Percentiles rank a stretch among this genome's conserved stretches.
Evolutionary conservation across 345 rosid species (phyloP).

Genomic region (Syzygium aromaticum): DNA sequence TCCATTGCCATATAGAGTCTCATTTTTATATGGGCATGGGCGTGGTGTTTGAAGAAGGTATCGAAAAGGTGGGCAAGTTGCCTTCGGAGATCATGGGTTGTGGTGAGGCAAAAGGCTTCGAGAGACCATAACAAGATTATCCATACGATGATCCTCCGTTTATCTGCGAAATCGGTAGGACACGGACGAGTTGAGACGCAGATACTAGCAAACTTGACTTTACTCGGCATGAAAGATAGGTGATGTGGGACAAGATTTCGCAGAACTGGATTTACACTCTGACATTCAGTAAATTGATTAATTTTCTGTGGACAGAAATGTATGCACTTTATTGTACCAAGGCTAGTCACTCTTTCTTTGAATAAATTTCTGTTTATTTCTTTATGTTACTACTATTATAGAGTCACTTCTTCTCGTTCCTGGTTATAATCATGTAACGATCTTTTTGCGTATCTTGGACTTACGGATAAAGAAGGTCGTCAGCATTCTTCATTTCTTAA

Average conservation of each 20-base stretch:
- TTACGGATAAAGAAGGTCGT: background rate
- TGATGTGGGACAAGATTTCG: too few species aligned
- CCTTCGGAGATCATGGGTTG: slow-evolving; percentile 65
- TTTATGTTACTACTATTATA: background rate
- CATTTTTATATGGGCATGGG: slow-evolving; percentile 75
- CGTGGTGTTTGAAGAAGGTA: slow-evolving; percentile 48
- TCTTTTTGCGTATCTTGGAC: background rate
- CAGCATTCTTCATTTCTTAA: background rate
- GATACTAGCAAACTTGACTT: background rate
- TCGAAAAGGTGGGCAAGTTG: slow-evolving; percentile 30
- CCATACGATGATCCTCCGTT: background rate
- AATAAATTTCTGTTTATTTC: background rate
- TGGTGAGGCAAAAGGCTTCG: slow-evolving; percentile 12
- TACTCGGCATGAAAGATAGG: background rate
- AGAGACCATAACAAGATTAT: background rate
- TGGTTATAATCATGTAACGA: background rate
- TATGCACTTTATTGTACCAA: background rate
- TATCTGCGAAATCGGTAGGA: background rate
- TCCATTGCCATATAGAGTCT: slow-evolving; percentile 73
- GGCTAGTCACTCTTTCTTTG: background rate
- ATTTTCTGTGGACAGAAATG: background rate
- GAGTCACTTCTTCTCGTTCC: background rate
- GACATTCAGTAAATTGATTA: background rate
- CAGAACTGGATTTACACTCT: background rate
- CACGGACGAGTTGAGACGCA: background rate